Percentiles rank a stretch among this genome's conserved stretches.
Evolutionary conservation across 441 rosid species (phyloP).

Genomic region (Adansonia gregorii): DNA sequence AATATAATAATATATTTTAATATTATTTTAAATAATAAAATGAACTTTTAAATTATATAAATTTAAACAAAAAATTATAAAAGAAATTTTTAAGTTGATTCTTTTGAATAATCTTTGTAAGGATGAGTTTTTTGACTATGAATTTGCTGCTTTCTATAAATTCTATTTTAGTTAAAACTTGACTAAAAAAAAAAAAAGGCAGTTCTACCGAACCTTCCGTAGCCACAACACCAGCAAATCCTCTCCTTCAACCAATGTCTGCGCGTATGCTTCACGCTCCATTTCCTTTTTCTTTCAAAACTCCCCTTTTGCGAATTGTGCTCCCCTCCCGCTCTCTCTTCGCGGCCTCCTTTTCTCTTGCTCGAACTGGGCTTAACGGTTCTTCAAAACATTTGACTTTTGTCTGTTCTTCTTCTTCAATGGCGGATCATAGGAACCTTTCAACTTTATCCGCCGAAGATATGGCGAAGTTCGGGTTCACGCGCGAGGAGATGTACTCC

Average conservation of each 20-base stretch:
- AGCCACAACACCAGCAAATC: constrained; percentile 10
- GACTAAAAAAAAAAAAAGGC: background rate
- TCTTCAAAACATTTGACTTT: constrained; percentile 17
- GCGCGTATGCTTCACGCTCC: constrained; percentile 39
- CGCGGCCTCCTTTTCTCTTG: background rate
- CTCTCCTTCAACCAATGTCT: background rate
- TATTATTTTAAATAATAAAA: background rate
- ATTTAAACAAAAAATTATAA: too few species aligned
- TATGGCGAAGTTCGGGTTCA: constrained; percentile 64
- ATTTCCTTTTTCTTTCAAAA: constrained; percentile 10
- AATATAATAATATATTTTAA: too few species aligned
- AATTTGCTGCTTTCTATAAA: constrained; percentile 4
- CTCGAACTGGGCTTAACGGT: constrained; percentile 9
- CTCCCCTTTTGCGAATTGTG: constrained; percentile 32
- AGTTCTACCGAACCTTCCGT: background rate
- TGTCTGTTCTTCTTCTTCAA: constrained; percentile 28
- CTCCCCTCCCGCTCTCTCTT: constrained; percentile 28
- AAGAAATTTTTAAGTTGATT: background rate
- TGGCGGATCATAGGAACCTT: constrained; percentile 44
- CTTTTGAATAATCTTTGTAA: too few species aligned
- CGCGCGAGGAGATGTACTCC: constrained; percentile 72
- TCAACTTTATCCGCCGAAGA: constrained; percentile 41
- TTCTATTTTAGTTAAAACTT: background rate
- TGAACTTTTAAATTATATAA: too few species aligned
- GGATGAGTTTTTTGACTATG: background rate